Evolutionary conservation across 306 rosid genomes (phyloP).

Genomic region (Citrullus colocynthis): DNA sequence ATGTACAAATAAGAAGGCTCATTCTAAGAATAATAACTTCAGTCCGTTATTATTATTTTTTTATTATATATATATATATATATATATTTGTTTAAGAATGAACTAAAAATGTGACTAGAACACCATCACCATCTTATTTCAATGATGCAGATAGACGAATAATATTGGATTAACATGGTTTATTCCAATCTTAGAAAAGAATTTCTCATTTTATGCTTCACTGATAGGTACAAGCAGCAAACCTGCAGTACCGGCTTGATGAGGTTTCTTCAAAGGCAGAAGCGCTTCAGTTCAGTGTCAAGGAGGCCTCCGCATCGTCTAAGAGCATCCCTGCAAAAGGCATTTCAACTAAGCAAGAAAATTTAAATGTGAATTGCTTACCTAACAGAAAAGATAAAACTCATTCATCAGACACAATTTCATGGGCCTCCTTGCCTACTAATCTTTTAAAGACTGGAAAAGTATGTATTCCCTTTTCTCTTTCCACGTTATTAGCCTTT

Average conservation of each 20-base stretch:
- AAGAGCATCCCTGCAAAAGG: slow-evolving; percentile 30
- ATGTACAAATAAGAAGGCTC: not conserved
- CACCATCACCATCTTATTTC: not conserved
- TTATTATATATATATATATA: no score
- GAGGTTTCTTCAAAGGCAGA: slow-evolving; percentile 38
- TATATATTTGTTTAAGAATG: not conserved
- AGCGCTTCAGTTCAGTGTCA: slow-evolving; percentile 19
- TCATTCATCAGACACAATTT: slow-evolving; percentile 24
- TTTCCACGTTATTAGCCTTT: not conserved
- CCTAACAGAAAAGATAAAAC: slow-evolving; percentile 34
- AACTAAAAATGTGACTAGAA: not conserved
- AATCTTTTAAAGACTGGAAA: slow-evolving; percentile 59
- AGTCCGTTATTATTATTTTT: no score
- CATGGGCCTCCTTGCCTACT: slow-evolving; percentile 62
- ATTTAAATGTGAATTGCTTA: slow-evolving; percentile 26
- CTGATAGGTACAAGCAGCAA: slow-evolving; percentile 32
- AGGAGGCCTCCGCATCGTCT: slow-evolving; percentile 25
- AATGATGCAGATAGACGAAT: not conserved
- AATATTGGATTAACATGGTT: not conserved
- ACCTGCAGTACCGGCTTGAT: slow-evolving; percentile 28
- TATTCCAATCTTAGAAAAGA: not conserved
- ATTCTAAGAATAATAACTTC: not conserved
- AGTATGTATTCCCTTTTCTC: slow-evolving; percentile 24
- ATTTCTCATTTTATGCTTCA: slow-evolving; percentile 12
- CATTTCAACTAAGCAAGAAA: slow-evolving; percentile 43